These are phyloP conservation scores for Phaffia tasmanica DNA, from an alignment of 768 basidiomycete genomes.

Conservation along the genomic window DNA sequence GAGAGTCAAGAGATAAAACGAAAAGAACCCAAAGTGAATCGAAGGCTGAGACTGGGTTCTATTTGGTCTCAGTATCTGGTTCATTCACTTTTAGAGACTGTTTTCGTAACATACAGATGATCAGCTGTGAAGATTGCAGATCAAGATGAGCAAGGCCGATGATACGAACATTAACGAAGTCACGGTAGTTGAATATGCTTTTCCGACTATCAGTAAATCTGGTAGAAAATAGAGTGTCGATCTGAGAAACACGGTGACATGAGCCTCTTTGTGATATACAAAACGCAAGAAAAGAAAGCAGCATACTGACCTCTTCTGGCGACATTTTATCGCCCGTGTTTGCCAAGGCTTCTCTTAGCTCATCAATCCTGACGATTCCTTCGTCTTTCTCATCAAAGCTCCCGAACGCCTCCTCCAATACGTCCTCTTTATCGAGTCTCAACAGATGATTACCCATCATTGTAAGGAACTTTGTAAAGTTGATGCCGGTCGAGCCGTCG, in stretches of 20 bases:
- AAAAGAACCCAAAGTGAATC: too few species aligned
- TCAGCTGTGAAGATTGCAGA: background rate
- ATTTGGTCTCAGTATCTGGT: constrained; percentile 6
- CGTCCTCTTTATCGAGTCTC: constrained; percentile 13
- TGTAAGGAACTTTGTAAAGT: constrained; percentile 21
- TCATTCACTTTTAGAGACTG: constrained; percentile 26
- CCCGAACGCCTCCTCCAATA: constrained; percentile 20
- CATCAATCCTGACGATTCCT: constrained; percentile 17
- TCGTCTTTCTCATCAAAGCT: constrained; percentile 22
- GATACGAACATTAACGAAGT: constrained; percentile 16
- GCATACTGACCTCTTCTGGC: constrained; percentile 14
- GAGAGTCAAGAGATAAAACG: too few species aligned
- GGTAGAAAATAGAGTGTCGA: constrained; percentile 17
- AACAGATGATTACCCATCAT: constrained; percentile 25
- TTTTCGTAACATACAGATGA: background rate
- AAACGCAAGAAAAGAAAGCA: background rate
- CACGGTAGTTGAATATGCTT: constrained; percentile 19
- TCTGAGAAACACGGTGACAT: background rate
- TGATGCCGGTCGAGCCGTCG: background rate
- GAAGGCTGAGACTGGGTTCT: too few species aligned
- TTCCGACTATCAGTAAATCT: constrained; percentile 14
- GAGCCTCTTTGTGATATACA: background rate
- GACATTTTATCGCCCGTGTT: constrained; percentile 18
- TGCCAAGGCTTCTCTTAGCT: constrained; percentile 17
- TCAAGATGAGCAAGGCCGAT: background rate